Base-by-base conservation (phyloP, 495 filamentous ascomycete genomes). In the Trichocladium uniseriatum region DNA sequence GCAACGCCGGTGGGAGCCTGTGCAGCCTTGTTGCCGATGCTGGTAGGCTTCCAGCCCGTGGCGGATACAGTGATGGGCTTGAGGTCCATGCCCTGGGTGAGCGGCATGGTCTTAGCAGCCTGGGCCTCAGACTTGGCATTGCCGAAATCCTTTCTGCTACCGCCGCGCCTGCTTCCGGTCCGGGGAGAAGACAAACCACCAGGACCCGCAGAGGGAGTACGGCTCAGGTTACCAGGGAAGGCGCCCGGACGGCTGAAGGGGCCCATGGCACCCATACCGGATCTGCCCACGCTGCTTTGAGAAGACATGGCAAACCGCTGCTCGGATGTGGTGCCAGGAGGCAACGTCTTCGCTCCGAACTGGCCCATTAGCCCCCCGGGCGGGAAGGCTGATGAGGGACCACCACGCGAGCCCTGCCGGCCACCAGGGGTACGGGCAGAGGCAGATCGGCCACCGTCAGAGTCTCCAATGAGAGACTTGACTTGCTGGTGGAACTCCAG, bases 21-120 rank as follows among this genome's bases (percentile, higher is more conserved):
- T 4, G 64, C 40, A 9, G 36, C 20, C 56, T 69, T 61, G 45
- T 66, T 64, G 29, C 68, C 75, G 47, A 92, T 51, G 53, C 85
- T 89, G 32, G 72, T 79, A n/a, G 92, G 86, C 69, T 94, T 96
- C 92, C 92, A 99, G 18, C 92, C 89, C 29, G 71, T 77, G 7
- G 75, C 53, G 1, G 87, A 82, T 10, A 80, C 64, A 34, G 76
- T 69, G 15, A 97, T 82, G 49, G 86, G 82, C 67, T 91, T 85
- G 50, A 99, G 63, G 6, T 95, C 83, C 68, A 76, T 71, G 56
- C 83, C 81, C 36, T 78, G 79, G 47, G 89, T 94, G 27, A 95
- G 80, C 49, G 94, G 91, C 86, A 97, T 95, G 32, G 77, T 76
- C 71, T 86, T 86, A 55, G 83, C 81, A 49, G 73, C 68, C 48